Conservation (phyloP, 495 filamentous ascomycete species). For the Trichodelitschia bisporula region DNA sequence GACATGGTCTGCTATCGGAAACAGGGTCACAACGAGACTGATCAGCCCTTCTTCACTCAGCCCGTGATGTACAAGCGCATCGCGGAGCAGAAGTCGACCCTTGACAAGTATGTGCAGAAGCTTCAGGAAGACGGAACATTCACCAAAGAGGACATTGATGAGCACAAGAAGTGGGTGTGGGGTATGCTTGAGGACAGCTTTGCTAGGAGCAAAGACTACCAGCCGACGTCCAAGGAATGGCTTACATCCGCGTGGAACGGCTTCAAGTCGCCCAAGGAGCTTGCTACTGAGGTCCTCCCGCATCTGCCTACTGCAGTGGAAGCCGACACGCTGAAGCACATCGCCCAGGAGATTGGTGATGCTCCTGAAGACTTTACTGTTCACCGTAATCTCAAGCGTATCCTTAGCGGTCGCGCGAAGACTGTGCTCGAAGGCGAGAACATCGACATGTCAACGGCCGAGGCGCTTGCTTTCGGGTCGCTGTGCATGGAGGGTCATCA, state of each 20-base stretch:
- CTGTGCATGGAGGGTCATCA: conserved; percentile 83
- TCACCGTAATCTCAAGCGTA: conserved; percentile 93
- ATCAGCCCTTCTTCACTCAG: conserved; percentile 98
- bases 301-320: conserved; percentile 73
- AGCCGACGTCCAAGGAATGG: conserved; percentile 93
- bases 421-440: conserved; percentile 75
- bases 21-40: conserved; percentile 97
- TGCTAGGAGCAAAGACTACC: conserved; percentile 87
- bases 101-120: conserved; percentile 72
- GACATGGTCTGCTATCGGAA: conserved; percentile 98
- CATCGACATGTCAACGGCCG: conserved; percentile 94
- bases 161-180: conserved; percentile 99
- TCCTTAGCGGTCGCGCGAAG: conserved; percentile 74
- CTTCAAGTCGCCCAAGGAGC: conserved; percentile 96
- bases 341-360: conserved; percentile 49
- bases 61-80: conserved; percentile 98
- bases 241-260: conserved; percentile 95
- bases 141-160: conserved; percentile 91
- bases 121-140: conserved; percentile 78
- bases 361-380: conserved; percentile 65
- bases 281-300: conserved; percentile 81
- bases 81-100: conserved; percentile 45
- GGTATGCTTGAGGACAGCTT: conserved; percentile 96
- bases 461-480: conserved; percentile 85
- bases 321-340: conserved; percentile 41